Evolutionary conservation across 768 basidiomycete genomes (phyloP), one percentile per base, ranked within the genome.

Genomic region (Leccinum olivaceopallidum): DNA sequence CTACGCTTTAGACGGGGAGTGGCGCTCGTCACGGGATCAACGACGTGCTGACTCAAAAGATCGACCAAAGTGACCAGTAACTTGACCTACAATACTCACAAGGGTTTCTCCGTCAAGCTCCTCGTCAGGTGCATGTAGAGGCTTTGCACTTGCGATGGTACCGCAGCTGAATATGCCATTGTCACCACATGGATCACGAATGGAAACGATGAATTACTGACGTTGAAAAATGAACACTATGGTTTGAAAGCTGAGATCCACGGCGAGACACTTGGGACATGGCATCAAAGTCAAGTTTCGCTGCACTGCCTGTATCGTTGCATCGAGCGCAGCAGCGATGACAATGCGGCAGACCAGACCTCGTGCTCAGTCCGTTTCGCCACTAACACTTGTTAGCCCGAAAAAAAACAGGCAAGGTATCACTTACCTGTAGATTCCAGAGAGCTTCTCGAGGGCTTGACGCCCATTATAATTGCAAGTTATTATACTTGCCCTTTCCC

Each of bases 21-120:
- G 37, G 6, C 6, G 13, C 16, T 39, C 16, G 16, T 39, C 37
- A 2, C 37, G 6, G 6, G 7, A 39, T 39, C 37, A 16, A 39
- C 3, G 39, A 18, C 8, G 18, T 39, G 39, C 8, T 18, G 4
- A 8, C 39, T 39, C 39, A 39, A 39, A 39, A 39, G 39, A 39
- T 39, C 39, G 18, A 39, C 39, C 37, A 39, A 18, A 18, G 39
- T 16, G 7, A 39, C 18, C 18, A 18, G 39, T 39, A 18, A 18
- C 39, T 39, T 18, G 16, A 39, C 16, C 39, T 69, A 70, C 53
- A 70, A 47, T 22, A 68, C 62, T 47, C 60, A 59, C 53, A 69
- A 62, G 39, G 63, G 68, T 49, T 65, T 68, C 20, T 56, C 34
- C 8, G 4, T 47, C 30, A 22, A 20, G 2, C 24, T 51, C 47